Conservation (phyloP, 345 rosid genomes). For the Orychophragmus violaceus region DNA sequence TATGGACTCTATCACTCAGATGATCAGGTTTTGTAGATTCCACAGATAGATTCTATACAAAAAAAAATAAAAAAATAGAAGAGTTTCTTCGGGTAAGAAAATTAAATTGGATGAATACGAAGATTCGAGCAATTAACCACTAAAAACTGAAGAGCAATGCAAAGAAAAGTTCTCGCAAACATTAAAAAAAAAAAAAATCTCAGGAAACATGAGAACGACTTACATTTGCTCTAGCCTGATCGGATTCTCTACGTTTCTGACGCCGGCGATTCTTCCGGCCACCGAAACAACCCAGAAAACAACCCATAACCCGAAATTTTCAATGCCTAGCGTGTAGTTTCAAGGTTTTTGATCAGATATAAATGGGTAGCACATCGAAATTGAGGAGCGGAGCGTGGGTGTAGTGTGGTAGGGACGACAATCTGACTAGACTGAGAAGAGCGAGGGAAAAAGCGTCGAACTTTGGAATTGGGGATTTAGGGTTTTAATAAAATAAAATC, state of each 20-base stretch:
- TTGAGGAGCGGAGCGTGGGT: conserved; percentile 5
- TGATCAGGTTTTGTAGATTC: conserved; percentile 14
- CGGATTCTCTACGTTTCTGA: conserved; percentile 39
- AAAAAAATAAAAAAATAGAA: background rate
- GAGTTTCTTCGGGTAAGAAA: background rate
- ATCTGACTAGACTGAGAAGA: conserved; percentile 4
- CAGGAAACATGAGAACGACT: background rate
- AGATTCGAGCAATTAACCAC: background rate
- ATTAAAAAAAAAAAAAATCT: background rate
- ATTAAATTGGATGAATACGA: background rate
- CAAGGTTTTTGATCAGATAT: background rate
- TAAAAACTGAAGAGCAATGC: too few relatives aligned
- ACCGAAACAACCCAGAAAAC: conserved; percentile 85
- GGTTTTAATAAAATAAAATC: background rate
- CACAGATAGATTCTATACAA: conserved; percentile 15
- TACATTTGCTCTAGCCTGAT: conserved; percentile 48
- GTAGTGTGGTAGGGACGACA: conserved; percentile 23
- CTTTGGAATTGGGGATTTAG: conserved; percentile 25
- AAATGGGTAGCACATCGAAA: conserved; percentile 30
- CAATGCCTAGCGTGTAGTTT: background rate
- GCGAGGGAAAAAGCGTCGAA: conserved; percentile 39
- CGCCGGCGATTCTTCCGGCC: conserved; percentile 57
- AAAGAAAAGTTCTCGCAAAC: background rate
- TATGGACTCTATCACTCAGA: conserved; percentile 24
- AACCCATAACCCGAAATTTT: conserved; percentile 46